Evolutionary conservation across 306 rosid genomes (phyloP), one percentile per base, ranked within the genome.

Genomic region (Glycine latifolia): DNA sequence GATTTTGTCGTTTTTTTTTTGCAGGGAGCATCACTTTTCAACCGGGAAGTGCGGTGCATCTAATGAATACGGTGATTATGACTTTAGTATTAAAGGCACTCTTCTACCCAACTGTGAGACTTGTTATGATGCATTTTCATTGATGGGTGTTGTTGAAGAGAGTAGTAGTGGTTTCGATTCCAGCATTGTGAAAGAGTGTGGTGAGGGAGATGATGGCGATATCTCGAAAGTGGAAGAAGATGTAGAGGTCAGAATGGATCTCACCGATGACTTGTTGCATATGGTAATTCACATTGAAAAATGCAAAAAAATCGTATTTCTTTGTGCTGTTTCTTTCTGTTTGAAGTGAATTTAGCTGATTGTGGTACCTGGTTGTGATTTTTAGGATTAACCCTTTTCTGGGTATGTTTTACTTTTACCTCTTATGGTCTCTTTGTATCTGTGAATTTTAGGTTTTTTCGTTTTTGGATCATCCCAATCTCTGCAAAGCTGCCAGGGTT

Each of bases 241-340:
- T 78, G 80, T 84, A 6, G 98, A 87, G 81, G 85, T 89, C 87
- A 91, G 97, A 80, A 93, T 96, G 98, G 99, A 96, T 87, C 97
- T 96, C 65, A 96, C 99, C 1, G 98, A 96, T 81, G 98, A 96
- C 74, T 89, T 96, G 69, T 77, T 96, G 88, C 99, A 96, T 82
- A 96, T 96, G 99, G 99, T 96, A 88, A 70, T 77, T 50, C 39
- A 3, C 0, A 6, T 15, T n/a, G 14, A 53, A 39, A 39, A 39
- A 39, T 39, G 44, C 4, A 85, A 76, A 52, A 39, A 85, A 76
- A 52, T 7, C 53, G 52, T 67, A 39, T 61, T 41, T 58, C 15
- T 59, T 17, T 58, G 39, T 59, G 49, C 8, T 20, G 9, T 39
- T 56, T 26, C 3, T 81, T 66, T 37, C 50, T 56, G 55, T 74